Evolutionary conservation across 352 stramenopile species (phyloP).

Genomic region (Pythium monospermum): DNA sequence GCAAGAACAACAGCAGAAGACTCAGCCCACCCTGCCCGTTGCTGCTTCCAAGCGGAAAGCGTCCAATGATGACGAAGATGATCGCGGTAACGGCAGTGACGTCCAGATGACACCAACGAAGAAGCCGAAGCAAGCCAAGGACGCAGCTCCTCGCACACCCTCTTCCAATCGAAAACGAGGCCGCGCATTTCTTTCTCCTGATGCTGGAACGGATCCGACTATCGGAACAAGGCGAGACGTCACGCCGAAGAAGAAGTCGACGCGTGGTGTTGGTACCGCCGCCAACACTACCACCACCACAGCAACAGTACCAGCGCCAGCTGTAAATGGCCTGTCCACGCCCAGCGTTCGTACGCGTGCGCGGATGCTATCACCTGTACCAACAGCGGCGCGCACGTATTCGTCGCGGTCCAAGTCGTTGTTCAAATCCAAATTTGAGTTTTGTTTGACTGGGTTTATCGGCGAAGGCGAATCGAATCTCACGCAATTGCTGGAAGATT

Average conservation of each 20-base stretch:
- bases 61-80: too few species aligned
- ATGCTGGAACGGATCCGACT: conserved; percentile 11
- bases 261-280: too few species aligned
- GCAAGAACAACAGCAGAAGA: not conserved
- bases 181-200: conserved; percentile 24
- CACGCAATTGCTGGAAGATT: conserved; percentile 54
- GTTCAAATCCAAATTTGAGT: conserved; percentile 74
- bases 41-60: too few species aligned
- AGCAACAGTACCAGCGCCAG: conserved; percentile 1
- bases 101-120: conserved; percentile 14
- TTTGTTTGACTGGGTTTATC: conserved; percentile 69
- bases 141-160: conserved; percentile 3
- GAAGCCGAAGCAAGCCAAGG: conserved; percentile 6
- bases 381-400: conserved; percentile 32
- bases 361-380: conserved; percentile 41
- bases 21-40: too few species aligned
- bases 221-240: not conserved
- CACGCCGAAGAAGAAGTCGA: conserved; percentile 15
- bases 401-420: conserved; percentile 45
- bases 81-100: not conserved
- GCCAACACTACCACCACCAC: conserved; percentile 2
- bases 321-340: conserved; percentile 20
- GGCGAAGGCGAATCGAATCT: conserved; percentile 43
- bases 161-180: conserved; percentile 24
- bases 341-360: conserved; percentile 46